phyloP scores from a whole-genome alignment of 2,329 filamentous ascomycete genomes.

The Hymenoscyphus scutula region DNA sequence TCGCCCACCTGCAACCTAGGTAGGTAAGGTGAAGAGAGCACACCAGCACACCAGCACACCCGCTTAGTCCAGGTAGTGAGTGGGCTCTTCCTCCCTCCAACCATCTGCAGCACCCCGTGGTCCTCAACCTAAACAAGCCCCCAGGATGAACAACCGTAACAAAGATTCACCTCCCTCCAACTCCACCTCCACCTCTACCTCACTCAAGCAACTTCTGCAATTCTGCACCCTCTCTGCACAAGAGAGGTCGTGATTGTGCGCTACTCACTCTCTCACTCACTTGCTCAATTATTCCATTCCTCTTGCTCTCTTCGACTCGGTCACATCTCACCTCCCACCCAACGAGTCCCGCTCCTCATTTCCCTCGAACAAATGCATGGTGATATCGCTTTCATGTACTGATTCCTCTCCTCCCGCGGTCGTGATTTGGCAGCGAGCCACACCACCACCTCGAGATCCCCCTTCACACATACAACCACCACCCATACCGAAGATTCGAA shows the following conservation, averaged over 20 bases:
- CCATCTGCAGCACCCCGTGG: too few species aligned
- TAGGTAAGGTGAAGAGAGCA: too few species aligned
- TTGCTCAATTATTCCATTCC: constrained; percentile 10
- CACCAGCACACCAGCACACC: too few species aligned
- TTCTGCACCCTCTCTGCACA: not conserved
- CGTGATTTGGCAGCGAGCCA: constrained; percentile 27
- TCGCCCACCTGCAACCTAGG: not conserved
- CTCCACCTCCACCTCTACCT: not conserved
- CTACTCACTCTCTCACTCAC: too few species aligned
- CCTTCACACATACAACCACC: constrained; percentile 9
- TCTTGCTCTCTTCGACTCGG: constrained; percentile 9
- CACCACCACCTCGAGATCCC: constrained; percentile 12
- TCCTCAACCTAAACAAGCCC: too few species aligned
- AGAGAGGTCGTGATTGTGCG: too few species aligned
- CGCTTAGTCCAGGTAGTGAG: too few species aligned
- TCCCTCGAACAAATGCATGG: constrained; percentile 20
- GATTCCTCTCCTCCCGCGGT: constrained; percentile 21
- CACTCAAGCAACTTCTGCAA: not conserved
- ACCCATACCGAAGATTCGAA: constrained; percentile 10
- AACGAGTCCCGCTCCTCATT: not conserved
- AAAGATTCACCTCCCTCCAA: constrained; percentile 12
- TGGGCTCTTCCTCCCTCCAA: too few species aligned
- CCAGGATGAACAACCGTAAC: constrained; percentile 4
- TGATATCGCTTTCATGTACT: constrained; percentile 27
- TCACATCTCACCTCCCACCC: not conserved